Evolutionary conservation across 768 basidiomycete genomes (phyloP).

Genomic region (Leccinum subtestaceum): DNA sequence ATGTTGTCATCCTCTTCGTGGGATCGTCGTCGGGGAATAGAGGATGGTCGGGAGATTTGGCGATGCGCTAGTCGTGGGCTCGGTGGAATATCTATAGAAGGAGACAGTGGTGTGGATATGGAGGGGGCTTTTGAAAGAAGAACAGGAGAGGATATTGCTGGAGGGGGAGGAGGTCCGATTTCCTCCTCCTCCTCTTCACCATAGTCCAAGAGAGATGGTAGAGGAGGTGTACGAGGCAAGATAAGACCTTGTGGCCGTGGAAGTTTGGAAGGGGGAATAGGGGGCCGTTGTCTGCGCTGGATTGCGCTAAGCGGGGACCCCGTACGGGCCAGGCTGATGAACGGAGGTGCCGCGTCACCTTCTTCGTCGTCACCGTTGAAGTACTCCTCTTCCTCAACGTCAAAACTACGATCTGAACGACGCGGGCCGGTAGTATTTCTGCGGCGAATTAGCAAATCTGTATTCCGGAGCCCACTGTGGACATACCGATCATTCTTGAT

Average conservation of each 20-base stretch:
- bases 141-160: conserved; percentile 11
- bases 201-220: conserved; percentile 72
- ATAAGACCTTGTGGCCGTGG: conserved; percentile 42
- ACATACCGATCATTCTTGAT: conserved; percentile 51
- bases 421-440: conserved; percentile 42
- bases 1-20: conserved; percentile 53
- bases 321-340: conserved; percentile 29
- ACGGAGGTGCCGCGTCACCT: conserved; percentile 40
- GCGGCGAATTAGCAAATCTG: conserved; percentile 11
- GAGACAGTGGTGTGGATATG: conserved; percentile 28
- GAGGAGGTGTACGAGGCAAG: conserved; percentile 47
- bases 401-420: conserved; percentile 47
- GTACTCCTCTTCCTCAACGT: conserved; percentile 87
- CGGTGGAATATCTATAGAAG: conserved; percentile 35
- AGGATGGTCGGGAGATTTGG: conserved; percentile 36
- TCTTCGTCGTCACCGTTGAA: conserved; percentile 91
- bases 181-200: conserved; percentile 58
- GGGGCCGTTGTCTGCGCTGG: conserved; percentile 59
- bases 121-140: conserved; percentile 11
- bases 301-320: conserved; percentile 37
- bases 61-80: conserved; percentile 40
- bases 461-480: conserved; percentile 8
- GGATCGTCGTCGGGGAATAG: conserved; percentile 44
- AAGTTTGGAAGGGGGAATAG: conserved; percentile 44
- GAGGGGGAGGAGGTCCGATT: conserved; percentile 16